A percentile compares a stretch with the other conserved stretches of the same genome.
phyloP scores from a whole-genome alignment of 2,329 filamentous ascomycete species.

The Fulvia fulva region DNA sequence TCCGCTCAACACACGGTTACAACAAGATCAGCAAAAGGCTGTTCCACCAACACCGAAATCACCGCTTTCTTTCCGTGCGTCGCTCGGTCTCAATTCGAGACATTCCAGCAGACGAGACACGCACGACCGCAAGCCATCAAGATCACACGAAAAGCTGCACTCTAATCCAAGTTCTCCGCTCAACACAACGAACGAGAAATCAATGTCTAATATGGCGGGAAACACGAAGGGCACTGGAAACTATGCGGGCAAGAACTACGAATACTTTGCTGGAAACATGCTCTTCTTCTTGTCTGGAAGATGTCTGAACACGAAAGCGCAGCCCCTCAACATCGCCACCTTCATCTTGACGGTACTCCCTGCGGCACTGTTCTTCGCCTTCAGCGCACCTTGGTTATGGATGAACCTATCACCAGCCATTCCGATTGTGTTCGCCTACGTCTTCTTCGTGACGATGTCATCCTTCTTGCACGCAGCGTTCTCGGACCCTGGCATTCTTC shows the following conservation, averaged over 20 bases:
- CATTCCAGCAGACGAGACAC: constrained; percentile 17
- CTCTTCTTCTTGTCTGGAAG: constrained; percentile 83
- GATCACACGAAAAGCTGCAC: constrained; percentile 61
- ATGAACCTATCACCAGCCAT: constrained; percentile 80
- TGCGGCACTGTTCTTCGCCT: constrained; percentile 75
- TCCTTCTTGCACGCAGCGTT: constrained; percentile 92
- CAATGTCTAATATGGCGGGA: neutral
- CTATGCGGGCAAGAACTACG: constrained; percentile 65
- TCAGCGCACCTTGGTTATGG: constrained; percentile 83
- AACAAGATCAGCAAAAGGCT: constrained; percentile 7
- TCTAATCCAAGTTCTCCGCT: constrained; percentile 71
- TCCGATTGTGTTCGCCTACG: constrained; percentile 82
- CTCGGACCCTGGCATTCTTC: constrained; percentile 88
- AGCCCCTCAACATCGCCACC: constrained; percentile 85
- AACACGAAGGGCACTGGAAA: neutral
- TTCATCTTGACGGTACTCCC: constrained; percentile 76
- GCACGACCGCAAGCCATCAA: constrained; percentile 16
- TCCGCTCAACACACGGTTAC: constrained; percentile 49
- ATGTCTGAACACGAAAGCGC: constrained; percentile 75
- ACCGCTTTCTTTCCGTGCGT: constrained; percentile 26
- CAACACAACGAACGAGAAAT: constrained; percentile 16
- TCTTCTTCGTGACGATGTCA: constrained; percentile 86
- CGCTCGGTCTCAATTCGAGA: constrained; percentile 24
- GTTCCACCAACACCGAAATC: constrained; percentile 25
- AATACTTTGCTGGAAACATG: constrained; percentile 93